Conservation (phyloP, 768 basidiomycete species). For the Lactifluus piperatus region DNA sequence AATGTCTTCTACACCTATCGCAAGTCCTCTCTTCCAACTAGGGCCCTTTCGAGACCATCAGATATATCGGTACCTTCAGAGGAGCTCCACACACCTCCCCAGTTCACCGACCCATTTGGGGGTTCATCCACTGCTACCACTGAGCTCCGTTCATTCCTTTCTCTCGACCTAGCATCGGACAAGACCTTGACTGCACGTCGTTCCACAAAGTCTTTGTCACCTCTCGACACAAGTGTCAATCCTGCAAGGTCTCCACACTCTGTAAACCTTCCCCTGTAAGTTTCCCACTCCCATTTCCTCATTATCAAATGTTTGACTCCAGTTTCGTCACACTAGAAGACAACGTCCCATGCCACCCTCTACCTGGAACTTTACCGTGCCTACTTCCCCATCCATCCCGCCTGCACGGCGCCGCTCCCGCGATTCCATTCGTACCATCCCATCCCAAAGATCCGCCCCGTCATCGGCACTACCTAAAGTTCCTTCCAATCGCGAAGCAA, state of each 20-base stretch:
- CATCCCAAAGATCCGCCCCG: slow-evolving; percentile 53
- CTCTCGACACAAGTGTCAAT: slow-evolving; percentile 26
- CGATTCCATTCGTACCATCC: slow-evolving; percentile 40
- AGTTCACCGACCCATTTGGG: slow-evolving; percentile 16
- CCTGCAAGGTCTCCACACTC: slow-evolving; percentile 7
- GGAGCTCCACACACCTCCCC: background rate
- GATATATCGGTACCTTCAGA: background rate
- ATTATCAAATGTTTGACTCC: background rate
- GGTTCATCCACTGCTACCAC: background rate
- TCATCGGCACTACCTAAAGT: slow-evolving; percentile 42
- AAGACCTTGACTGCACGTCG: slow-evolving; percentile 30
- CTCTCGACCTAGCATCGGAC: slow-evolving; percentile 56
- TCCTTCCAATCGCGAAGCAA: slow-evolving; percentile 23
- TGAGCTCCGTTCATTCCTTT: slow-evolving; percentile 49
- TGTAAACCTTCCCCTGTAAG: background rate
- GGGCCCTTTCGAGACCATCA: background rate
- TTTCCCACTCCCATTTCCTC: background rate
- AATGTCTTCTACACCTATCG: slow-evolving; percentile 14
- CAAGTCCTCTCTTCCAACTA: slow-evolving; percentile 18
- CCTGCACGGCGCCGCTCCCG: slow-evolving; percentile 29
- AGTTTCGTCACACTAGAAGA: slow-evolving; percentile 3
- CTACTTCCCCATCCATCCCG: slow-evolving; percentile 9
- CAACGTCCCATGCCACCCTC: slow-evolving; percentile 9
- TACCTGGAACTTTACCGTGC: background rate
- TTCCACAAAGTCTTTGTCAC: slow-evolving; percentile 27